These are phyloP conservation scores for Leccinum obscurum DNA, from an alignment of 768 basidiomycete species.

Conservation along the genomic window DNA sequence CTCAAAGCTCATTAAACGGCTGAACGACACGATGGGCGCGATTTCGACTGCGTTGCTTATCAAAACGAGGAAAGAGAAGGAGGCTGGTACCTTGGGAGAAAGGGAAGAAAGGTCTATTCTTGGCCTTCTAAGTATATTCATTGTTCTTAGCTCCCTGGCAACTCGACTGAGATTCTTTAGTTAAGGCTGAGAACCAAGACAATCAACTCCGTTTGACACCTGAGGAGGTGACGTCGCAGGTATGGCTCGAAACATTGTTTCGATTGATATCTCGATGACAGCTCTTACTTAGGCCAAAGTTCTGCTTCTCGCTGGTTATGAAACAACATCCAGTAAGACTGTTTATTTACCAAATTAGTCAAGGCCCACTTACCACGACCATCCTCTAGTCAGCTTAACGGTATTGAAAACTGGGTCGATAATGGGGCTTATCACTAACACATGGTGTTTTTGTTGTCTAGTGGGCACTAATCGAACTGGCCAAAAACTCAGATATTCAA, in stretches of 20 bases:
- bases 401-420: neutral
- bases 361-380: neutral
- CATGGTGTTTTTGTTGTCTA: neutral
- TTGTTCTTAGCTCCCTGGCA: neutral
- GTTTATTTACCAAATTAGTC: neutral
- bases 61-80: conserved; percentile 35
- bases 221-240: conserved; percentile 43
- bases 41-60: conserved; percentile 36
- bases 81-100: conserved; percentile 27
- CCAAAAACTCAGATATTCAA: conserved; percentile 45
- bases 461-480: conserved; percentile 62
- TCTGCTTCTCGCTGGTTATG: conserved; percentile 41
- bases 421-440: neutral
- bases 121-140: conserved; percentile 35
- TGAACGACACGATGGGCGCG: conserved; percentile 33
- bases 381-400: conserved; percentile 12
- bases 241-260: conserved; percentile 2
- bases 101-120: conserved; percentile 39
- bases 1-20: conserved; percentile 21
- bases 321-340: conserved; percentile 39
- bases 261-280: neutral
- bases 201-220: conserved; percentile 34
- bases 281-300: conserved; percentile 33
- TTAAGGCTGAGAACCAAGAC: conserved; percentile 36
- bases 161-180: conserved; percentile 20